These are phyloP conservation scores for Tetracladium marchalianum DNA, from an alignment of 495 filamentous ascomycete genomes.

Conservation along the genomic window DNA sequence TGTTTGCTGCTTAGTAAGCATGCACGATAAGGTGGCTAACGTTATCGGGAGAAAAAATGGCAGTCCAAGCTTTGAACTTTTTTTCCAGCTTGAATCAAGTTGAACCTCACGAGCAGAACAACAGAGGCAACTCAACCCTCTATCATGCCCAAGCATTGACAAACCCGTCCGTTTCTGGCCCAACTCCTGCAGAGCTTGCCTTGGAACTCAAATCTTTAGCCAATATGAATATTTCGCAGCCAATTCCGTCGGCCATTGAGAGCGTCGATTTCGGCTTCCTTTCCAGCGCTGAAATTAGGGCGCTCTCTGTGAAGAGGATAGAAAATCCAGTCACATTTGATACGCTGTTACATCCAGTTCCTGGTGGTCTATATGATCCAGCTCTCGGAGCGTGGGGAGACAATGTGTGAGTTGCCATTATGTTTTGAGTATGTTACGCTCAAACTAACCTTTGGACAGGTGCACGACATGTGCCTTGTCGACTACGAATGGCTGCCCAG, in stretches of 20 bases:
- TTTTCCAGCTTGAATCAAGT: too few relatives aligned
- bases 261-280: slow-evolving; percentile 86
- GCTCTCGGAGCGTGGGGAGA: slow-evolving; percentile 88
- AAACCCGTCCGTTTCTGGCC: too few relatives aligned
- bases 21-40: too few relatives aligned
- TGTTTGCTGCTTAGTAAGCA: too few relatives aligned
- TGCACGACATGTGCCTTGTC: slow-evolving; percentile 79
- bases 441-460: slow-evolving; percentile 33
- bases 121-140: too few relatives aligned
- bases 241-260: slow-evolving; percentile 72
- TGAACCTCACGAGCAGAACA: too few relatives aligned
- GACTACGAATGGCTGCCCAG: slow-evolving; percentile 68
- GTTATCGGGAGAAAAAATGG: too few relatives aligned
- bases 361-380: slow-evolving; percentile 85
- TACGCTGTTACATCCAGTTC: slow-evolving; percentile 70
- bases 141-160: too few relatives aligned
- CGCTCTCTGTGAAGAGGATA: slow-evolving; percentile 85
- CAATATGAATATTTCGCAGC: slow-evolving; percentile 77
- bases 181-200: too few relatives aligned
- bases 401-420: slow-evolving; percentile 48
- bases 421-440: background rate
- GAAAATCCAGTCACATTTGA: slow-evolving; percentile 86
- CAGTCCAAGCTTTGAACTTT: too few relatives aligned
- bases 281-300: slow-evolving; percentile 68
- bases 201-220: background rate